Percentiles rank a stretch among this genome's conserved stretches.
These are phyloP conservation scores for Clitopilus passeckerianus DNA, from an alignment of 768 basidiomycete genomes.

Conservation along the genomic window DNA sequence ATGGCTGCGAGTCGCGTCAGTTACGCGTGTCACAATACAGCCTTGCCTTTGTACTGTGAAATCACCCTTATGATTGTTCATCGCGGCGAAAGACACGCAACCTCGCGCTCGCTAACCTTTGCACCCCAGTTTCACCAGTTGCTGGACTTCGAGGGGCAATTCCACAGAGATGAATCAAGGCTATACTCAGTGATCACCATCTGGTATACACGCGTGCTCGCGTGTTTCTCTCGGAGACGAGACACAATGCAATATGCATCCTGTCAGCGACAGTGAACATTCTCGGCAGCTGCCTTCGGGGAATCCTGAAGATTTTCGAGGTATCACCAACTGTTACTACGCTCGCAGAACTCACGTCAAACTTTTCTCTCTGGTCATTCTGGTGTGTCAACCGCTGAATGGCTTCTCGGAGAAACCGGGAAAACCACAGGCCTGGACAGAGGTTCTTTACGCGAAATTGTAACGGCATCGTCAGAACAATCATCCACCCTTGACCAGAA, in stretches of 20 bases:
- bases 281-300: background rate
- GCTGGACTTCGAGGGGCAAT: background rate
- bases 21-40: background rate
- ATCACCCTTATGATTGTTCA: background rate
- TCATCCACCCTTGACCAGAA: background rate
- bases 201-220: background rate
- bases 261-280: background rate
- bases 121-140: background rate
- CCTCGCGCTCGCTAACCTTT: constrained; percentile 1
- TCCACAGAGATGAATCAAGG: no score
- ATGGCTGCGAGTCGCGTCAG: background rate
- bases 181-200: background rate
- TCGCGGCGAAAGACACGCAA: background rate
- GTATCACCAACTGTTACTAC: background rate
- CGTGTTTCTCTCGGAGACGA: background rate
- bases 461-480: background rate
- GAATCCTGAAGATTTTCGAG: background rate
- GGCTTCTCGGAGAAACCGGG: background rate
- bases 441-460: background rate
- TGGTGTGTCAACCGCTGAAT: background rate
- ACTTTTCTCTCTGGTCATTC: background rate
- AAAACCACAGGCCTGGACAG: background rate
- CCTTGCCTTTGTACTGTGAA: background rate
- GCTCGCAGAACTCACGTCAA: background rate
- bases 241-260: background rate